Conservation (phyloP, 306 rosid species). For the Quercus bicolor region DNA sequence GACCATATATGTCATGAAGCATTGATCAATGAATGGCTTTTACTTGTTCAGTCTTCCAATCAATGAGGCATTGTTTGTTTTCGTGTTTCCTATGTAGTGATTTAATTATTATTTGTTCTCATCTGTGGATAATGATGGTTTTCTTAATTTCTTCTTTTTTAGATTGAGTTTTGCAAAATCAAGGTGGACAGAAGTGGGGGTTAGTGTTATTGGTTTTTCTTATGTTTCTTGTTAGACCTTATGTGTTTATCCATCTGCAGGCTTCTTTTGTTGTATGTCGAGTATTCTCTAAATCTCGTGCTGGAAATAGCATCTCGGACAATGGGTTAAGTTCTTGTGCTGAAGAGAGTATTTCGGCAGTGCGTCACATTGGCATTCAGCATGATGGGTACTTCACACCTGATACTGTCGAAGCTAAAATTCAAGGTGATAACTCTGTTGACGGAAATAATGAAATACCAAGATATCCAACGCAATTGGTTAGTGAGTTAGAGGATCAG, state of each 20-base stretch:
- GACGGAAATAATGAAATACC: conserved; percentile 28
- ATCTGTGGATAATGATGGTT: neutral
- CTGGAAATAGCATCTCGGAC: conserved; percentile 32
- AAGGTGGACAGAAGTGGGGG: neutral
- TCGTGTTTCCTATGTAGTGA: neutral
- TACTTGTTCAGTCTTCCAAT: neutral
- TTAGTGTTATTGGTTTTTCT: conserved; percentile 2
- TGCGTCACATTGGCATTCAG: conserved; percentile 55
- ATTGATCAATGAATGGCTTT: neutral
- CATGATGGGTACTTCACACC: conserved; percentile 29
- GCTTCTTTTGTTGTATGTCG: conserved; percentile 61
- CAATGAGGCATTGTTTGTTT: neutral
- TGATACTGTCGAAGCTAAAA: conserved; percentile 22
- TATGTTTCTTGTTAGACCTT: neutral
- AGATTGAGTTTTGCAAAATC: neutral
- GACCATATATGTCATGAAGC: neutral
- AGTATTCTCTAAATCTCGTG: conserved; percentile 38
- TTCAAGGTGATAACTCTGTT: conserved; percentile 24
- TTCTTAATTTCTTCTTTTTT: neutral
- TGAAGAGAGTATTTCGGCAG: conserved; percentile 48
- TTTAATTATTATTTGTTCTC: neutral
- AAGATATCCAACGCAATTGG: conserved; percentile 13
- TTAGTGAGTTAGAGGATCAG: conserved; percentile 26
- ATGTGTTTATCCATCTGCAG: conserved; percentile 31
- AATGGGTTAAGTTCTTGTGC: conserved; percentile 55